Evolutionary conservation across 2,329 filamentous ascomycete species (phyloP).

Genomic region (Hymenoscyphus occultus): DNA sequence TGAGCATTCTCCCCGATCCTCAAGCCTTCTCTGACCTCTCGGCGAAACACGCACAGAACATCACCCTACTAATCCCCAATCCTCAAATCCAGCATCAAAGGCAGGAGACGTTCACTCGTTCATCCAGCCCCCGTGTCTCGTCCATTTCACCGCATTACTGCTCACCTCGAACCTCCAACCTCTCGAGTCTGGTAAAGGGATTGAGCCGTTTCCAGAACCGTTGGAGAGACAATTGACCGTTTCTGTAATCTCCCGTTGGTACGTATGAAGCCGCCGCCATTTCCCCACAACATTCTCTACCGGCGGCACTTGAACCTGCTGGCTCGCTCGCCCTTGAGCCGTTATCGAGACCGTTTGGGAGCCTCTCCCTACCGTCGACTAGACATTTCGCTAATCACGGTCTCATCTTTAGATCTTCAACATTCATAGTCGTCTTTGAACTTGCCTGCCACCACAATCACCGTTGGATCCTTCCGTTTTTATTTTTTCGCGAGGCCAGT

Average conservation of each 20-base stretch:
- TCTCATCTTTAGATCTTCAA: conserved; percentile 19
- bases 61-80: conserved; percentile 10
- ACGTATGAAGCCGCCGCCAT: conserved; percentile 22
- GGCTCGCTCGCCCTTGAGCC: background rate
- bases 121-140: conserved; percentile 33
- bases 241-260: conserved; percentile 24
- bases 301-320: conserved; percentile 6
- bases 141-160: background rate
- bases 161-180: background rate
- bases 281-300: conserved; percentile 16
- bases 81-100: conserved; percentile 23
- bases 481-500: conserved; percentile 22
- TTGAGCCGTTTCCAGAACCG: background rate
- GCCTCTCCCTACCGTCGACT: conserved; percentile 15
- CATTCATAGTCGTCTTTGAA: conserved; percentile 22
- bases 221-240: conserved; percentile 6
- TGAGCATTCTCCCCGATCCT: conserved; percentile 30
- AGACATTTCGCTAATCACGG: conserved; percentile 18
- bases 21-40: conserved; percentile 18
- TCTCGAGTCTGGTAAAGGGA: background rate
- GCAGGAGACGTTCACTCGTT: conserved; percentile 40
- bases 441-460: conserved; percentile 23
- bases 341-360: background rate
- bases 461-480: conserved; percentile 25
- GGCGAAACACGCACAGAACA: conserved; percentile 23